Conservation (phyloP, 2,329 filamentous ascomycete genomes). For the Hymenoscyphus repandus region DNA sequence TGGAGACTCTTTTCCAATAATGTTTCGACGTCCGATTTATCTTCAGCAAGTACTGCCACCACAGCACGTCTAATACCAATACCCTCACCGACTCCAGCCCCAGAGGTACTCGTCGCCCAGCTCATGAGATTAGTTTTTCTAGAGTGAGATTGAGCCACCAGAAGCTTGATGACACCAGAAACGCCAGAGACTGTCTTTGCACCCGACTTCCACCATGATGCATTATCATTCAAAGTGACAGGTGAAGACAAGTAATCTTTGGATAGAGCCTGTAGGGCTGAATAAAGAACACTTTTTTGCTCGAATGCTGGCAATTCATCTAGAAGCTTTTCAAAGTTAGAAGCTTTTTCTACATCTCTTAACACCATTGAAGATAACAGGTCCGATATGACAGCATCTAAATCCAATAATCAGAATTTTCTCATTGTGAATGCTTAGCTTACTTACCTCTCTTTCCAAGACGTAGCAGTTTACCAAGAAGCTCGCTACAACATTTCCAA, state of each 20-base stretch:
- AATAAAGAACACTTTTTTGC: constrained; percentile 27
- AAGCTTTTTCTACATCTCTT: constrained; percentile 14
- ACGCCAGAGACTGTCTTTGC: constrained; percentile 46
- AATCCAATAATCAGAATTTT: constrained; percentile 12
- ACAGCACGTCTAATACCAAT: constrained; percentile 64
- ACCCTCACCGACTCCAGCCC: constrained; percentile 58
- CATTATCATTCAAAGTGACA: constrained; percentile 23
- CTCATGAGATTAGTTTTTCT: constrained; percentile 51
- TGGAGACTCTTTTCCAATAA: constrained; percentile 64
- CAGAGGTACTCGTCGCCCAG: constrained; percentile 62
- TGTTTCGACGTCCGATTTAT: constrained; percentile 45
- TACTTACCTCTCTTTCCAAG: constrained; percentile 29
- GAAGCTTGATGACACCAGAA: constrained; percentile 48
- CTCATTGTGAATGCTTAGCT: neutral
- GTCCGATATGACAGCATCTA: constrained; percentile 24
- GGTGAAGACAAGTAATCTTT: constrained; percentile 21
- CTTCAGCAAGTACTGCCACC: constrained; percentile 50
- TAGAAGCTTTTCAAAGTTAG: constrained; percentile 23
- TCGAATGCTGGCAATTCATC: constrained; percentile 24
- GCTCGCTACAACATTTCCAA: constrained; percentile 26
- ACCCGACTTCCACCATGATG: constrained; percentile 30
- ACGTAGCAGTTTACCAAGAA: constrained; percentile 28
- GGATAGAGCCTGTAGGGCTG: constrained; percentile 25
- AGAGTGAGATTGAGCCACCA: constrained; percentile 43
- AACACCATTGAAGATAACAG: constrained; percentile 22